These are phyloP conservation scores for Phellinidium pouzarii DNA, from an alignment of 1,284 basidiomycete species.

Conservation along the genomic window DNA sequence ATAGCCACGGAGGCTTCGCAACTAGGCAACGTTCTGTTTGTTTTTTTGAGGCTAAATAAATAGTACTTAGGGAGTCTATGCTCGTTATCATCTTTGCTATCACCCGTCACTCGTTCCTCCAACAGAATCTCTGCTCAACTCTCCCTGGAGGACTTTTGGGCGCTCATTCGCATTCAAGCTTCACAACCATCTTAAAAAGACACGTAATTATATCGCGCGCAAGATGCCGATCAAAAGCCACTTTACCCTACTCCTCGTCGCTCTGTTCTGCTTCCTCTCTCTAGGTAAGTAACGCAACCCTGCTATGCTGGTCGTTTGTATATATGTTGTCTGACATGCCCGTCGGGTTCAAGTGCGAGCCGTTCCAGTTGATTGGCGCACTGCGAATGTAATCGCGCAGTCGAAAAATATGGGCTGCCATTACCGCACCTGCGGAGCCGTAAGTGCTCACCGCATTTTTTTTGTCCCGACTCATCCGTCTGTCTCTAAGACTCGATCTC, in stretches of 20 bases:
- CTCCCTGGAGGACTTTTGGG: too few species aligned
- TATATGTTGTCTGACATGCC: too few species aligned
- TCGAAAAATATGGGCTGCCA: slow-evolving; percentile 9
- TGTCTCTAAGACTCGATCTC: not conserved
- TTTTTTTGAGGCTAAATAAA: too few species aligned
- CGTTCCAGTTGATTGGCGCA: slow-evolving; percentile 9
- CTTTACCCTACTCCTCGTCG: not conserved
- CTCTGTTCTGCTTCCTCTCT: not conserved
- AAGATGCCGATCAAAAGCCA: not conserved
- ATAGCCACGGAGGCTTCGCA: too few species aligned
- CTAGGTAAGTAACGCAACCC: not conserved
- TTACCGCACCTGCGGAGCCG: slow-evolving; percentile 2
- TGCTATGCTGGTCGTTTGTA: not conserved
- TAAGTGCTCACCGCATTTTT: not conserved
- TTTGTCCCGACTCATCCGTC: not conserved
- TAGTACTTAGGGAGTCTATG: too few species aligned
- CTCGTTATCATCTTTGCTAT: too few species aligned
- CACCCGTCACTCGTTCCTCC: too few species aligned
- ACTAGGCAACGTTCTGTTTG: not conserved
- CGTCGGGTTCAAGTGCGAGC: too few species aligned
- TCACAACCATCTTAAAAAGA: too few species aligned
- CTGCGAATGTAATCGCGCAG: slow-evolving; percentile 9
- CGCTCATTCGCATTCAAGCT: too few species aligned
- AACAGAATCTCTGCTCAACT: too few species aligned
- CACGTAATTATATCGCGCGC: too few species aligned